Evolutionary conservation across 305 asterid species (phyloP).

Genomic region (Vinca major): DNA sequence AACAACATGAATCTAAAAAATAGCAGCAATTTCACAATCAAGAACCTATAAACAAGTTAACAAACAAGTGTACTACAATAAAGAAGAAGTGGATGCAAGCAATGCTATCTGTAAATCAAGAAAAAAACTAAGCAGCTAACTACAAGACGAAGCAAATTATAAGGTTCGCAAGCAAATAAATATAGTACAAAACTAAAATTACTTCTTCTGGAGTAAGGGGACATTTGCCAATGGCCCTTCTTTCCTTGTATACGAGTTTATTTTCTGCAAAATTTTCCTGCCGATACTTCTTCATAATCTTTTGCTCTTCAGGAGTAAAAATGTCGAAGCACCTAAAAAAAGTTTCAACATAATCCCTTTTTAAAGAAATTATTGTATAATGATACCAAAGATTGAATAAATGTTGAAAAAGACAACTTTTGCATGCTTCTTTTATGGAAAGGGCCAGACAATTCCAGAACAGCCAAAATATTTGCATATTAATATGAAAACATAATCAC

Average conservation of each 20-base stretch:
- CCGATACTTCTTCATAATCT: slow-evolving; percentile 62
- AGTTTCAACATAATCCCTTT: slow-evolving; percentile 8
- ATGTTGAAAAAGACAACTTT: neutral
- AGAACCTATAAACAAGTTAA: neutral
- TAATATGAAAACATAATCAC: slow-evolving; percentile 16
- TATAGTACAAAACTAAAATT: slow-evolving; percentile 7
- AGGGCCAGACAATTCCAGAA: neutral
- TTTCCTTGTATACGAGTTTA: slow-evolving; percentile 65
- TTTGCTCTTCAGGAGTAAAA: slow-evolving; percentile 66
- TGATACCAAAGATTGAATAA: neutral
- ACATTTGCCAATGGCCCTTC: slow-evolving; percentile 94
- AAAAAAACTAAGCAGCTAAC: neutral
- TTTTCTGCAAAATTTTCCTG: slow-evolving; percentile 74
- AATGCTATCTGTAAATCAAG: neutral
- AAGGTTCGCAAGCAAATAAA: neutral
- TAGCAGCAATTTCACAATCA: neutral
- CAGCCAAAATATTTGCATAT: neutral
- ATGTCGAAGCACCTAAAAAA: slow-evolving; percentile 81
- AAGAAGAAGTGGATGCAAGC: neutral
- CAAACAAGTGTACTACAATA: neutral
- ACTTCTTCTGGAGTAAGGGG: slow-evolving; percentile 98
- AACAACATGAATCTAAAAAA: neutral
- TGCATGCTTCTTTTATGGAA: neutral
- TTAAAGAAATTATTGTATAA: neutral
- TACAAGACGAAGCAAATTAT: neutral